phyloP scores from a whole-genome alignment of 495 filamentous ascomycete genomes.

The Hapsidospora chrysogenum region DNA sequence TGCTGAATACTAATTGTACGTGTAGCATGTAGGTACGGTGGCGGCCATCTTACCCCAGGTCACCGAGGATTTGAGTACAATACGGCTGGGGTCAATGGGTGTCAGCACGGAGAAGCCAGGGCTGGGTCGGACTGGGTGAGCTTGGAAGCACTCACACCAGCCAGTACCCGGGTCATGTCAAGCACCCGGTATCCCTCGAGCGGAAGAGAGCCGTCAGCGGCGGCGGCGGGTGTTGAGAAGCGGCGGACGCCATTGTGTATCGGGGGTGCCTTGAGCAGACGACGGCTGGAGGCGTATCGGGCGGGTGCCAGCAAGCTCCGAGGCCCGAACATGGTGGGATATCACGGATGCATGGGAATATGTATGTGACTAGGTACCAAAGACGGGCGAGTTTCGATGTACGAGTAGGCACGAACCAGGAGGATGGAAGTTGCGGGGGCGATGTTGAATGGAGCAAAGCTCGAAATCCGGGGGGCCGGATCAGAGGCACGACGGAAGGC shows the following conservation, averaged over 20 bases:
- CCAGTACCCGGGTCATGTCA: constrained; percentile 92
- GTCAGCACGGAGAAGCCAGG: constrained; percentile 1
- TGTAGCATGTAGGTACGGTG: too few species aligned
- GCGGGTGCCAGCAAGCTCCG: not conserved
- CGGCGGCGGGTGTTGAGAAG: constrained; percentile 9
- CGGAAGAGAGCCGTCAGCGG: constrained; percentile 31
- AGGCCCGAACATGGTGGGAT: not conserved
- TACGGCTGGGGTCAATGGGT: constrained; percentile 49
- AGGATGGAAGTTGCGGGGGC: too few species aligned
- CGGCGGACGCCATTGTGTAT: constrained; percentile 4
- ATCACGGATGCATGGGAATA: not conserved
- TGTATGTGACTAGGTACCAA: too few species aligned
- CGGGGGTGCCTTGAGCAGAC: not conserved
- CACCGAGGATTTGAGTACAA: constrained; percentile 91
- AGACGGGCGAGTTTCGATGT: too few species aligned
- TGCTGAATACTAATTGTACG: too few species aligned
- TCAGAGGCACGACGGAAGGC: too few species aligned
- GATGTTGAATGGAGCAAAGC: too few species aligned
- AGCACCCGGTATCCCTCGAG: constrained; percentile 75
- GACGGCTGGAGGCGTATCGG: not conserved
- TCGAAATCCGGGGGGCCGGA: too few species aligned
- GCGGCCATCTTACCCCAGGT: constrained; percentile 61
- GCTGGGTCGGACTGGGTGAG: too few species aligned
- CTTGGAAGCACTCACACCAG: constrained; percentile 77
- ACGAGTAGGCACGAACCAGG: too few species aligned